Conservation (phyloP, 2,329 filamentous ascomycete genomes). For the Talaromyces sp. region DNA sequence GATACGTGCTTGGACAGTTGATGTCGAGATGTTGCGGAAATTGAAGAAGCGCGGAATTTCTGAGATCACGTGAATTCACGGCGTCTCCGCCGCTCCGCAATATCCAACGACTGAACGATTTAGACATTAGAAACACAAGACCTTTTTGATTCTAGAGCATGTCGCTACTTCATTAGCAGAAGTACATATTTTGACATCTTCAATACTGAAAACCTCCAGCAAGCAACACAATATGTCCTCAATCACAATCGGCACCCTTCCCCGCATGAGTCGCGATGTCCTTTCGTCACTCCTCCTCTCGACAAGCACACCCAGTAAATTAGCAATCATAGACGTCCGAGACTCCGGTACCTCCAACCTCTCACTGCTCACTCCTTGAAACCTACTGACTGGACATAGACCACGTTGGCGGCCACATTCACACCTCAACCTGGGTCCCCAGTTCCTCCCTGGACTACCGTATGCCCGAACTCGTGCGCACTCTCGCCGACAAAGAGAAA, state of each 20-base stretch:
- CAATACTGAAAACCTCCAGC: too few relatives aligned
- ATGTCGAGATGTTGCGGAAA: not conserved
- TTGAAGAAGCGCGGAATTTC: conserved; percentile 21
- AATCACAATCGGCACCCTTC: conserved; percentile 60
- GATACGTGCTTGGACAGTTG: not conserved
- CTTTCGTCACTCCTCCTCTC: conserved; percentile 64
- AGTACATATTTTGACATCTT: not conserved
- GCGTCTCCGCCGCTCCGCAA: not conserved
- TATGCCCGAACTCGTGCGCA: conserved; percentile 78
- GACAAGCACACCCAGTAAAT: conserved; percentile 42
- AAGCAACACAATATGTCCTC: conserved; percentile 43
- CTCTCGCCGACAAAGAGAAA: conserved; percentile 69
- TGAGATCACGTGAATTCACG: conserved; percentile 23
- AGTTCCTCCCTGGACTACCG: conserved; percentile 68
- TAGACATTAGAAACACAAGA: not conserved
- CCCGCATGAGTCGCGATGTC: conserved; percentile 65
- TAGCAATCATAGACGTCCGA: conserved; percentile 84
- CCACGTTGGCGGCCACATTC: conserved; percentile 87
- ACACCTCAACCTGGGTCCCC: conserved; percentile 71
- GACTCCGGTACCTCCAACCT: conserved; percentile 60
- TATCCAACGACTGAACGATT: not conserved
- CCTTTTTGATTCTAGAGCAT: not conserved
- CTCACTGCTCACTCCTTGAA: not conserved
- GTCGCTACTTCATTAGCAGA: not conserved
- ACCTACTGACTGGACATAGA: conserved; percentile 50